Base-by-base conservation (phyloP, 164 flowering plant genomes). In the Cinnamomum micranthum region DNA sequence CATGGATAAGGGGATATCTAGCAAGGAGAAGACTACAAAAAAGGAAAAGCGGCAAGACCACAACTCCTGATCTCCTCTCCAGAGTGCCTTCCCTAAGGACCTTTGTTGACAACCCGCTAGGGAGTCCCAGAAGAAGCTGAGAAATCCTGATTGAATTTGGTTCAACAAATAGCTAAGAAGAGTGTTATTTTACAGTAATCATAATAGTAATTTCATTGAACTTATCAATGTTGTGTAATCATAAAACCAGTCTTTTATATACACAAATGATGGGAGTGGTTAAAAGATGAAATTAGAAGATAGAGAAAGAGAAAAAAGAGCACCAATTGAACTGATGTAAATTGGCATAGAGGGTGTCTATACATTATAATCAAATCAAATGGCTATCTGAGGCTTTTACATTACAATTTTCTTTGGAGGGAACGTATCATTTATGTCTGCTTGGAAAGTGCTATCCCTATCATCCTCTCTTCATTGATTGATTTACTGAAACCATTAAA, bases 1-100 rank as follows among this genome's bases (percentile, higher is more conserved):
- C 99, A 2, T 95, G 97, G 97, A 66, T 92, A 50, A 86, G 97
- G 81, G 97, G 94, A 3, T 95, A 86, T 76, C 75, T 93, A 14
- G 97, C 99, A 7, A 87, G 95, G 83, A 85, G 94, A 82, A 89
- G 91, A 78, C 85, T 95, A 84, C 87, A 88, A 60, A 84, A 80
- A 77, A 91, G 85, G 81, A 75, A 35, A 41, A 85, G 70, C 35
- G 80, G 80, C 6, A 88, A 73, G 70, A 82, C 83, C 0, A 83
- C 81, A 25, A 82, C 84, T 19, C 91, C 91, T 2, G 82, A 87
- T 70, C 86, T 80, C 19, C 93, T 91, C 52, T 78, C 86, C 2
- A 89, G 87, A 55, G 89, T 97, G 0, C 97, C 98, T 78, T 94
- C 97, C 35, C 78, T 91, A 62, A 88, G 89, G 81, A 73, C 75